A percentile compares a stretch with the other conserved stretches of the same genome.
Evolutionary conservation across 352 stramenopile species (phyloP).

Genomic region (Pythium angustatum): DNA sequence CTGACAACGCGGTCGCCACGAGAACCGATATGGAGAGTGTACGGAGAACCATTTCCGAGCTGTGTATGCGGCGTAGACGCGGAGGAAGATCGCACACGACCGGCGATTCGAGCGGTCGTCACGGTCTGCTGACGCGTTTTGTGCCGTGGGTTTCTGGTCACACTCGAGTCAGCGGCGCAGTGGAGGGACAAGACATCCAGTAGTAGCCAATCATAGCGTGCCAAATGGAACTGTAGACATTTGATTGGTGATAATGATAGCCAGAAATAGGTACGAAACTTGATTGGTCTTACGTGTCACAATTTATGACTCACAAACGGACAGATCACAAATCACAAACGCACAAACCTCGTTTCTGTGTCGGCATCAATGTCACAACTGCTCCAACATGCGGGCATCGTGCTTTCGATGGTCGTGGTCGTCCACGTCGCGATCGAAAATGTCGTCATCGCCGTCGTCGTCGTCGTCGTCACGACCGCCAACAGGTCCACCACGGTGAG

Average conservation of each 20-base stretch:
- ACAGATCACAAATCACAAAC: constrained; percentile 6
- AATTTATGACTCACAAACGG: constrained; percentile 10
- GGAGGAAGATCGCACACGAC: no score
- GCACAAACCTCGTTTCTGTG: constrained; percentile 16
- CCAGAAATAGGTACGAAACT: no score
- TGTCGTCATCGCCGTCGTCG: constrained; percentile 72
- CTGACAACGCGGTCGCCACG: not conserved
- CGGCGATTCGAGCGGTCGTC: no score
- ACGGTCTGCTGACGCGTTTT: no score
- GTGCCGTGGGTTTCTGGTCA: constrained; percentile 13
- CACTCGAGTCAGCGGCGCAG: constrained; percentile 16
- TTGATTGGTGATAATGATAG: constrained; percentile 20
- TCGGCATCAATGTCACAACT: constrained; percentile 38
- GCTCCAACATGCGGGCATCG: constrained; percentile 56
- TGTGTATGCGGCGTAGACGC: not conserved
- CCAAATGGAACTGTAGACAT: no score
- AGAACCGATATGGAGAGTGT: not conserved
- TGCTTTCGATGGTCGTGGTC: constrained; percentile 48
- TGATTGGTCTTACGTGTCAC: not conserved
- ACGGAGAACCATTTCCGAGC: not conserved
- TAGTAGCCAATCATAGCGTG: constrained; percentile 18
- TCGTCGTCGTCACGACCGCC: constrained; percentile 43
- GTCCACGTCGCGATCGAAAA: constrained; percentile 54
- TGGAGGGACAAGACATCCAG: not conserved
- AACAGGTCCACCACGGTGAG: constrained; percentile 32